Conservation (phyloP, 1,284 basidiomycete species). For the Trametes versicolor region DNA sequence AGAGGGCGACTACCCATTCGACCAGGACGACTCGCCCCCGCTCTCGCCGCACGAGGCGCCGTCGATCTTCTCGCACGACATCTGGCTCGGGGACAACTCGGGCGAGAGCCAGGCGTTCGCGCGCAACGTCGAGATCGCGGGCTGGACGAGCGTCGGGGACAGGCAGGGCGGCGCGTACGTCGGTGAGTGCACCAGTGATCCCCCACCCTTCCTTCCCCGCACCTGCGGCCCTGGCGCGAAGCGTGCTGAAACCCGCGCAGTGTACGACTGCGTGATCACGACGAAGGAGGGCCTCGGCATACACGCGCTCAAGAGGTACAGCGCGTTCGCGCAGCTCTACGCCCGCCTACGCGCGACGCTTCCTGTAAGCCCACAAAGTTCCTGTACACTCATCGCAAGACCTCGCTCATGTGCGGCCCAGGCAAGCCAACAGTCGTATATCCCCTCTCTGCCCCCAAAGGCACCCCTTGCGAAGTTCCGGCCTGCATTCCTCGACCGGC, state of each 20-base stretch:
- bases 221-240: background rate
- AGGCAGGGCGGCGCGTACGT: slow-evolving; percentile 67
- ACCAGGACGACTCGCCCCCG: slow-evolving; percentile 35
- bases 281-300: slow-evolving; percentile 75
- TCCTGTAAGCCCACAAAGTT: slow-evolving; percentile 52
- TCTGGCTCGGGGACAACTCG: slow-evolving; percentile 70
- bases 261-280: slow-evolving; percentile 71
- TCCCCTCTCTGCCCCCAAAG: slow-evolving; percentile 77
- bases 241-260: slow-evolving; percentile 43
- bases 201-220: no score
- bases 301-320: slow-evolving; percentile 76
- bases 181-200: slow-evolving; percentile 60
- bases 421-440: slow-evolving; percentile 56
- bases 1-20: slow-evolving; percentile 29
- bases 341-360: slow-evolving; percentile 58
- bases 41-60: slow-evolving; percentile 52
- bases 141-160: slow-evolving; percentile 77
- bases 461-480: slow-evolving; percentile 73
- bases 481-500: slow-evolving; percentile 74
- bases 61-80: slow-evolving; percentile 68
- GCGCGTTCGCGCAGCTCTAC: slow-evolving; percentile 70
- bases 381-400: slow-evolving; percentile 9
- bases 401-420: background rate
- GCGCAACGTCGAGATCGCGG: slow-evolving; percentile 67
- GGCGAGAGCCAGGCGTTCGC: slow-evolving; percentile 65